Conservation (phyloP, 2,329 filamentous ascomycete species). For the Niveomyces coronatus region DNA sequence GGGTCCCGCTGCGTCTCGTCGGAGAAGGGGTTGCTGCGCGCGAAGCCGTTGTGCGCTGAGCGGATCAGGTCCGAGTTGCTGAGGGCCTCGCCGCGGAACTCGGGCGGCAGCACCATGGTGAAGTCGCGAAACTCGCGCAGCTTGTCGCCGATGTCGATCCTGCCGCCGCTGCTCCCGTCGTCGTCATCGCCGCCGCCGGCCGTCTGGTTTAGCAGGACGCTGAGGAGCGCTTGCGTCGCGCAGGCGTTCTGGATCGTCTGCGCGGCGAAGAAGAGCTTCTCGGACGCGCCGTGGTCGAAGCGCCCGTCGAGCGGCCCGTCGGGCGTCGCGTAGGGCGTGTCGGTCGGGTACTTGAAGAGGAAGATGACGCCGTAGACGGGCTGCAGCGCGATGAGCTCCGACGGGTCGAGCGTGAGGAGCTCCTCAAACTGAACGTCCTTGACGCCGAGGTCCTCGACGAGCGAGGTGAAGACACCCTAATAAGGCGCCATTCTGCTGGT, state of each 20-base stretch:
- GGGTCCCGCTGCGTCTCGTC: constrained; percentile 69
- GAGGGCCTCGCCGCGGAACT: constrained; percentile 53
- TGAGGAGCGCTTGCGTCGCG: constrained; percentile 89
- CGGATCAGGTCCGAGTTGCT: constrained; percentile 59
- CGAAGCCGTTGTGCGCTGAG: constrained; percentile 82
- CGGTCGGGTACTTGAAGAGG: constrained; percentile 87
- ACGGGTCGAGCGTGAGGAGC: constrained; percentile 76
- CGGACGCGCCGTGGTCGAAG: constrained; percentile 66
- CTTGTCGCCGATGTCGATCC: constrained; percentile 59
- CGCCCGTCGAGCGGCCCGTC: constrained; percentile 67
- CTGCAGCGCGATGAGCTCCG: constrained; percentile 58
- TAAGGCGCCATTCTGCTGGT: constrained; percentile 10
- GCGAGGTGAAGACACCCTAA: constrained; percentile 90
- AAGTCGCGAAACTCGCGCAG: constrained; percentile 79
- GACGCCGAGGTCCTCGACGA: constrained; percentile 84
- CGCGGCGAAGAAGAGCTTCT: constrained; percentile 81
- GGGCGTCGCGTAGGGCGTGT: constrained; percentile 47
- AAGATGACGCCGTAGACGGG: constrained; percentile 95
- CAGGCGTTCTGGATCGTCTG: constrained; percentile 99
- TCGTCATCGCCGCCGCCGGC: constrained; percentile 27
- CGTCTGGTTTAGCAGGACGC: constrained; percentile 79
- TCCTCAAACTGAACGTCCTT: constrained; percentile 96
- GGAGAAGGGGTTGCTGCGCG: constrained; percentile 77
- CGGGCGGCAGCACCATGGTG: constrained; percentile 69
- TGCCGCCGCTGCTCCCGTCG: constrained; percentile 41